phyloP scores from a whole-genome alignment of 441 rosid genomes.

The Raphanus hybrid region DNA sequence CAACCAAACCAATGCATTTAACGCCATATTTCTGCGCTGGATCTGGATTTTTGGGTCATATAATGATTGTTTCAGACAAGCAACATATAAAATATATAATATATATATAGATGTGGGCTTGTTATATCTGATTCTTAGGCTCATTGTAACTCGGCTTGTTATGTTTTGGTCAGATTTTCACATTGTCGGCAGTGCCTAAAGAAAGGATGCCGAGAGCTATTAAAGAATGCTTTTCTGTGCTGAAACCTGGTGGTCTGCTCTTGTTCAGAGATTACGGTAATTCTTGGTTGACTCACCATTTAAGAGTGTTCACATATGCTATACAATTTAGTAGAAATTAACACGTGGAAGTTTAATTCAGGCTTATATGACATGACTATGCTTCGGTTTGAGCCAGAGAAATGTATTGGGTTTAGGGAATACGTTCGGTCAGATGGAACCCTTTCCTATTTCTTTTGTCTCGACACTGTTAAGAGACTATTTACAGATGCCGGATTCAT shows the following conservation, averaged over 20 bases:
- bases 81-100: neutral
- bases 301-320: conserved; percentile 1
- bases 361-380: conserved; percentile 96
- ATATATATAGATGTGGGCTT: neutral
- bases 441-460: conserved; percentile 84
- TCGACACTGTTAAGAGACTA: conserved; percentile 65
- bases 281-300: conserved; percentile 15
- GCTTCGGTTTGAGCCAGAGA: conserved; percentile 77
- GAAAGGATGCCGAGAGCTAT: conserved; percentile 68
- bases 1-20: neutral
- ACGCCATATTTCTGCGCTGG: neutral
- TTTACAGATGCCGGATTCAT: conserved; percentile 70
- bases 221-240: conserved; percentile 63
- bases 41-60: neutral
- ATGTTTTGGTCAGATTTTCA: conserved; percentile 67
- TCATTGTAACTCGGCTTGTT: conserved; percentile 62
- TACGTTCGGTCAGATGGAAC: conserved; percentile 86
- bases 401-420: conserved; percentile 79
- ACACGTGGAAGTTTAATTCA: conserved; percentile 43
- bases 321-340: neutral
- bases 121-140: conserved; percentile 32
- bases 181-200: conserved; percentile 84
- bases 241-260: conserved; percentile 85
- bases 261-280: conserved; percentile 92
- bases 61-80: neutral